These are phyloP conservation scores for Endocarpon pusillum DNA, from an alignment of 495 filamentous ascomycete genomes.

Conservation along the genomic window DNA sequence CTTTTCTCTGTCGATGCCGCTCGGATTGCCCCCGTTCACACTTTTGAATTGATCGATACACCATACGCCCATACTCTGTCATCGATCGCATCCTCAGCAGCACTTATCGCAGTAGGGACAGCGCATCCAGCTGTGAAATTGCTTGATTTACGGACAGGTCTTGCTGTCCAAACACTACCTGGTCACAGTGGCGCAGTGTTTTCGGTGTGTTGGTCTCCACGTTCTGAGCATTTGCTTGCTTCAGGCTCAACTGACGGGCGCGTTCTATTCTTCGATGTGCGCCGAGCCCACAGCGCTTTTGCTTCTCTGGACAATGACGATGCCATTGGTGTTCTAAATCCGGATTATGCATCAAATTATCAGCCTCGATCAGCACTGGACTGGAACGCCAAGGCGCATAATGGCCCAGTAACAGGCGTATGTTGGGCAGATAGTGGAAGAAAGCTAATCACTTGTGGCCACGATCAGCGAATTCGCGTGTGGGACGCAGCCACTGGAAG, in stretches of 20 bases:
- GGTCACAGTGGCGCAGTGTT: constrained; percentile 58
- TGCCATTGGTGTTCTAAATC: constrained; percentile 36
- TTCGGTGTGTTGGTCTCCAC: constrained; percentile 63
- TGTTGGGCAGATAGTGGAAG: constrained; percentile 64
- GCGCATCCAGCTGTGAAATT: constrained; percentile 65
- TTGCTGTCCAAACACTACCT: constrained; percentile 57
- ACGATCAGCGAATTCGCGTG: constrained; percentile 65
- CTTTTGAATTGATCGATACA: constrained; percentile 47
- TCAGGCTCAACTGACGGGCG: constrained; percentile 62
- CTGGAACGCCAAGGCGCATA: constrained; percentile 43
- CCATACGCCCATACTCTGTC: constrained; percentile 63
- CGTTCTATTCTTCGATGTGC: constrained; percentile 71
- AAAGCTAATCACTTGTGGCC: constrained; percentile 59
- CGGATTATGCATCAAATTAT: constrained; percentile 13
- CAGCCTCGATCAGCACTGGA: constrained; percentile 29
- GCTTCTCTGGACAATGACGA: constrained; percentile 69
- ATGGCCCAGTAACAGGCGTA: constrained; percentile 63
- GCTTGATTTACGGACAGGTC: constrained; percentile 64
- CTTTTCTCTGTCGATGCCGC: constrained; percentile 48
- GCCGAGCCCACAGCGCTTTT: constrained; percentile 46
- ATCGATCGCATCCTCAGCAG: constrained; percentile 44
- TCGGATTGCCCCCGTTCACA: constrained; percentile 30
- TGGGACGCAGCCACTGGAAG: constrained; percentile 67
- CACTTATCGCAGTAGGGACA: constrained; percentile 71
- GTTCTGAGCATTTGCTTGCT: constrained; percentile 59